phyloP scores from a whole-genome alignment of 2,329 filamentous ascomycete species.

The Plectosphaerella cucumerina region DNA sequence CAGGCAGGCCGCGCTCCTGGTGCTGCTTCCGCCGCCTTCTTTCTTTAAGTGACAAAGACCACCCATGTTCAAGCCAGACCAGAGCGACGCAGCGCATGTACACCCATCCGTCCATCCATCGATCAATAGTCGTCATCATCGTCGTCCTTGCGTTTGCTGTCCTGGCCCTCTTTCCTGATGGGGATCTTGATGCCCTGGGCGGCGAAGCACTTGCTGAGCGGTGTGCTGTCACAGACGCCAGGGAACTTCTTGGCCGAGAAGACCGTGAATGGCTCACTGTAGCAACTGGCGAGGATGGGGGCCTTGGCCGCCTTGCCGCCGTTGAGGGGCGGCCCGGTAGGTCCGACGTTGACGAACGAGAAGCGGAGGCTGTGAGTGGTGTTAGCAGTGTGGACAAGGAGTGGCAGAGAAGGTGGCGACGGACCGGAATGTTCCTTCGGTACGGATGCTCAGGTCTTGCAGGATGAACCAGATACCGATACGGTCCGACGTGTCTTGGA shows the following conservation, averaged over 20 bases:
- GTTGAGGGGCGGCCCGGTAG: slow-evolving; percentile 31
- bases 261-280: slow-evolving; percentile 86
- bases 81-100: no score
- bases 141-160: slow-evolving; percentile 47
- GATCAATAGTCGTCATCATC: slow-evolving; percentile 41
- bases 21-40: no score
- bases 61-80: no score
- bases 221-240: slow-evolving; percentile 90
- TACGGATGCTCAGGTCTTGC: slow-evolving; percentile 90
- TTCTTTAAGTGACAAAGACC: no score
- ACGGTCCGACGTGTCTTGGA: slow-evolving; percentile 74
- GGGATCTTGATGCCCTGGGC: slow-evolving; percentile 95
- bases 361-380: slow-evolving; percentile 48
- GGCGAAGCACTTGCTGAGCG: slow-evolving; percentile 88
- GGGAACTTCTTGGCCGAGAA: slow-evolving; percentile 98
- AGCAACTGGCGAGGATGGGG: slow-evolving; percentile 78
- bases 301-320: slow-evolving; percentile 68
- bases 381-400: neutral
- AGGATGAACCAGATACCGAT: slow-evolving; percentile 95
- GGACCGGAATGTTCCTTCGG: slow-evolving; percentile 86
- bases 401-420: slow-evolving; percentile 8
- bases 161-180: slow-evolving; percentile 73
- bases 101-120: no score
- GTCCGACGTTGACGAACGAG: slow-evolving; percentile 81
- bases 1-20: no score